Percentiles rank a stretch among this genome's conserved stretches.
Evolutionary conservation across 352 stramenopile species (phyloP).

Genomic region (Ophiocytium majus): DNA sequence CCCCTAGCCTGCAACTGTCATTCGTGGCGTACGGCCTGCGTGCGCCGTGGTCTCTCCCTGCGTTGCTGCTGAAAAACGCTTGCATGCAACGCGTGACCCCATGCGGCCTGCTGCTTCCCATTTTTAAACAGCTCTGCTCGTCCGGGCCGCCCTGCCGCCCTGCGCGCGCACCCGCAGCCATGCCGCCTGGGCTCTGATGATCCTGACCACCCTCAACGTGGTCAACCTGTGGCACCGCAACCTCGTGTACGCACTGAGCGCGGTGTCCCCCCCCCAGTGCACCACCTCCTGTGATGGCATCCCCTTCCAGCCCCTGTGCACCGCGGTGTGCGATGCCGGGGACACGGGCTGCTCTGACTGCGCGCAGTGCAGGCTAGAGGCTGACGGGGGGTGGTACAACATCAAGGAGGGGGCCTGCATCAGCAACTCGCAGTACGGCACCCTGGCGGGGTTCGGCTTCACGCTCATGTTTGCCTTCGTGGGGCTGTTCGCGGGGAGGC

Average conservation of each 20-base stretch:
- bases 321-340: slow-evolving; percentile 17
- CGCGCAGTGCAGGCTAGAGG: slow-evolving; percentile 28
- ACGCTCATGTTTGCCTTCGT: slow-evolving; percentile 49
- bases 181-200: slow-evolving; percentile 23
- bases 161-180: background rate
- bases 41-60: no score
- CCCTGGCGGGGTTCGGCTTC: slow-evolving; percentile 54
- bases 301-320: slow-evolving; percentile 46
- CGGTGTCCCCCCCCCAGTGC: slow-evolving; percentile 43
- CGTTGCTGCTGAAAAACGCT: no score
- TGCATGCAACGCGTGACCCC: no score
- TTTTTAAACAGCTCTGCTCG: background rate
- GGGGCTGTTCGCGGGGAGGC: slow-evolving; percentile 52
- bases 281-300: slow-evolving; percentile 38
- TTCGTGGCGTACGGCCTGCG: no score
- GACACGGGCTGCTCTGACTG: slow-evolving; percentile 31
- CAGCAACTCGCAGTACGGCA: slow-evolving; percentile 45
- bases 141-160: background rate
- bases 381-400: slow-evolving; percentile 47
- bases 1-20: no score
- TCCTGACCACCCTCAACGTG: slow-evolving; percentile 50
- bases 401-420: slow-evolving; percentile 58
- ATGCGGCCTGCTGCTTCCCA: no score
- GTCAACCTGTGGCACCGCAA: slow-evolving; percentile 57
- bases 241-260: slow-evolving; percentile 37